phyloP scores from a whole-genome alignment of 1,139 yeast species.

The Yamadazyma conglobata region DNA sequence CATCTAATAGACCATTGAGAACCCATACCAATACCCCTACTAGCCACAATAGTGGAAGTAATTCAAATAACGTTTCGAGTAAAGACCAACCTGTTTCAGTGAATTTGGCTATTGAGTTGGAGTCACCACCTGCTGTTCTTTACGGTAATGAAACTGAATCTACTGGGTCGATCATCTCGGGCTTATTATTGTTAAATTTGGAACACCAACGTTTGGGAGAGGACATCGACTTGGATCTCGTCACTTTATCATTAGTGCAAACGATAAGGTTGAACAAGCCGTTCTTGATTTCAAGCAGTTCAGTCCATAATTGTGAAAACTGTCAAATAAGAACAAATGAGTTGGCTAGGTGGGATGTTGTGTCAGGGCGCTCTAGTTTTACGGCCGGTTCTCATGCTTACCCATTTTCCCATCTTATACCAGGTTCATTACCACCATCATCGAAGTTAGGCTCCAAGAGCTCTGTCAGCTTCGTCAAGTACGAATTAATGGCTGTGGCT shows the following conservation, averaged over 20 bases:
- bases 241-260: constrained; percentile 67
- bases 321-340: constrained; percentile 56
- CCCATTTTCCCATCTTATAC: constrained; percentile 89
- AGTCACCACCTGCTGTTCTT: constrained; percentile 85
- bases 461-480: constrained; percentile 56
- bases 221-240: constrained; percentile 47
- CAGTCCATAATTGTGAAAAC: constrained; percentile 51
- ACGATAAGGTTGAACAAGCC: constrained; percentile 64
- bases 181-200: constrained; percentile 45
- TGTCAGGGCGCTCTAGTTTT: constrained; percentile 53
- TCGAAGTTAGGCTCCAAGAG: constrained; percentile 55
- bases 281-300: constrained; percentile 50
- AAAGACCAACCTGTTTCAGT: constrained; percentile 11
- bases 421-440: constrained; percentile 89
- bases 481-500: constrained; percentile 68
- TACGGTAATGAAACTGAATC: constrained; percentile 79
- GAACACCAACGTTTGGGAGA: constrained; percentile 6
- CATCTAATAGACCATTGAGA: too few species aligned
- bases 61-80: neutral
- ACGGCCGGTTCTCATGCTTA: constrained; percentile 73
- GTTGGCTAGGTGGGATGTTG: constrained; percentile 86
- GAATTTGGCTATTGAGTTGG: constrained; percentile 57
- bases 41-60: constrained; percentile 1
- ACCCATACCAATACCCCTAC: neutral
- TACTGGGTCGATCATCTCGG: constrained; percentile 83